Base-by-base conservation (phyloP, 441 rosid genomes). In the Biscutella laevigata region DNA sequence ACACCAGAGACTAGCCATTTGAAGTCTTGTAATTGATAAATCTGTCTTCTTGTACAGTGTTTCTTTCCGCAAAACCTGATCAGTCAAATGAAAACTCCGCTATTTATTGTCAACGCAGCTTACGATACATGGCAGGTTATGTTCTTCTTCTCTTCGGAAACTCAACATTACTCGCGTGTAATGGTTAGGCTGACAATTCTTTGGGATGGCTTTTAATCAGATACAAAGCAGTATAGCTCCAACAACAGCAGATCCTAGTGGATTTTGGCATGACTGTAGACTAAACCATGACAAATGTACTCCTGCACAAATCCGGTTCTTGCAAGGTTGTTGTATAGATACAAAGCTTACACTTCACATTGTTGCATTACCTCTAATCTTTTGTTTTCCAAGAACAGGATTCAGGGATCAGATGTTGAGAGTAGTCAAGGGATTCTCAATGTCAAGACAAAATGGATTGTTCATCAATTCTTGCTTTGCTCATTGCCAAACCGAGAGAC, bases 401-500 rank as follows among this genome's bases (percentile, higher is more conserved):
- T 86, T 92, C 69, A 82, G 99, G 56, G 77, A 74, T 44, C 80
- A 80, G 61, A 87, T 92, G 97, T 76, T 92, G 70, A 67, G 64
- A 38, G 78, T 74, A n/a, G 59, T 86, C 27, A 75, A 59, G 50
- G 78, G 81, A 1, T 88, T 92, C 56, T 69, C 97, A 0, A 74
- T 49, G 79, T 82, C 94, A 15, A 74, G 71, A 64, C 68, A 78
- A 53, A 84, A 88, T 5, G 99, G 99, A 9, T 41, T 86, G 30
- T 92, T 88, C 57, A 77, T 92, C 73, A 92, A 88, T 56, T 92
- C 99, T 4, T 92, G 99, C 43, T 92, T 92, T 28, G 88, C 97
- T 69, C 99, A 92, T 56, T 92, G 95, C 75, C 97, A 92, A 68
- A 67, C 97, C 1, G 99, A 92, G 73, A 86, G 95, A 59, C 99